Conservation (phyloP, 352 stramenopile species). For the Pythium plurisporium region DNA sequence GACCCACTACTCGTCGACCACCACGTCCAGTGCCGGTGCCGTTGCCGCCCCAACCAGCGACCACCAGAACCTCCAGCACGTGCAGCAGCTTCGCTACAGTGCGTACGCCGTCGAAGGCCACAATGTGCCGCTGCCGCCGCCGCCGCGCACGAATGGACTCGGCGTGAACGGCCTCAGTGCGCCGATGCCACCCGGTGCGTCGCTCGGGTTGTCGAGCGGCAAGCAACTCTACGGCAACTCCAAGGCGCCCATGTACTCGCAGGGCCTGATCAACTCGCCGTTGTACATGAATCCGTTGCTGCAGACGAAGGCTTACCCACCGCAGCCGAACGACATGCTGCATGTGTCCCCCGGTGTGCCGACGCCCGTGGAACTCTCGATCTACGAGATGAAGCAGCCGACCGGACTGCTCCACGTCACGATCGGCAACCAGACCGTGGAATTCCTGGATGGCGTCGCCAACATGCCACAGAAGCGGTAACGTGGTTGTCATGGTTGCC, state of each 20-base stretch:
- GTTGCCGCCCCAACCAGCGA: constrained; percentile 7
- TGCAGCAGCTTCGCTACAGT: constrained; percentile 59
- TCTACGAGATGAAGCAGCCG: constrained; percentile 83
- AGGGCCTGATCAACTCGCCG: constrained; percentile 21
- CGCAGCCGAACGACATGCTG: constrained; percentile 49
- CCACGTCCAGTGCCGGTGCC: constrained; percentile 10
- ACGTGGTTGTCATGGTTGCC: background rate
- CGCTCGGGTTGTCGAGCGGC: constrained; percentile 26
- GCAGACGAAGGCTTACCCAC: constrained; percentile 60
- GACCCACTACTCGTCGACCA: constrained; percentile 64
- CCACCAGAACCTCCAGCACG: constrained; percentile 32
- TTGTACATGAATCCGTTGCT: constrained; percentile 64
- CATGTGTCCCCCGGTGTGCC: constrained; percentile 63
- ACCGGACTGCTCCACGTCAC: constrained; percentile 80
- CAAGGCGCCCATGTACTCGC: constrained; percentile 19
- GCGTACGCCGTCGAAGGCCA: constrained; percentile 42
- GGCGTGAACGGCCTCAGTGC: constrained; percentile 14
- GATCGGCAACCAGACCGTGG: constrained; percentile 74
- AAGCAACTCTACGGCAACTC: constrained; percentile 21
- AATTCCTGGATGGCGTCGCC: constrained; percentile 75
- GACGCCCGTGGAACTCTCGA: constrained; percentile 72
- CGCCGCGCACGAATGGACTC: constrained; percentile 14
- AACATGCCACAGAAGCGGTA: constrained; percentile 84
- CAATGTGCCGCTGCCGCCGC: constrained; percentile 32
- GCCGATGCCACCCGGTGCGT: constrained; percentile 31